phyloP scores from a whole-genome alignment of 495 filamentous ascomycete species.

The Hypoxylon lienhwacheense region DNA sequence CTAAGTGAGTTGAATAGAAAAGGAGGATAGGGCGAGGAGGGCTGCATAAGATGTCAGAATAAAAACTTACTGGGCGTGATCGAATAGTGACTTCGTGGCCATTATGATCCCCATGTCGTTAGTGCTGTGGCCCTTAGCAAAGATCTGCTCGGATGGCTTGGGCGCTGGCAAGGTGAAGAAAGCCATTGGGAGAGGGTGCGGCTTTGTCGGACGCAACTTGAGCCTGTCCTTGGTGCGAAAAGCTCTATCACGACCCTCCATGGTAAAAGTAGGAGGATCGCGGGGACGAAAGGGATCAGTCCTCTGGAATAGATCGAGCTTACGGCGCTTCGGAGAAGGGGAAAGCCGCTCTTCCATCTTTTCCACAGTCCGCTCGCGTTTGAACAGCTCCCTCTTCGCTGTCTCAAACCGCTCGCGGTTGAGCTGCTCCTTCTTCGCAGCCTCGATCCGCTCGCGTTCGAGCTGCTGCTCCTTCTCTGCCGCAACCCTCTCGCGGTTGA shows the following conservation, averaged over 20 bases:
- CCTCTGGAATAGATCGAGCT: slow-evolving; percentile 6
- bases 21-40: background rate
- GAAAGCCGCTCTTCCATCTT: background rate
- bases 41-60: background rate
- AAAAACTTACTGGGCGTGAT: slow-evolving; percentile 20
- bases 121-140: slow-evolving; percentile 6
- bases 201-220: background rate
- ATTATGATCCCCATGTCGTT: slow-evolving; percentile 9
- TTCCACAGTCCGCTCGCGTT: background rate
- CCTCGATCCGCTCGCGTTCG: too few species aligned
- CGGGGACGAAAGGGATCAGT: slow-evolving; percentile 19
- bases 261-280: slow-evolving; percentile 6
- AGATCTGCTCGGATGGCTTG: background rate
- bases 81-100: slow-evolving; percentile 10
- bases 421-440: too few species aligned
- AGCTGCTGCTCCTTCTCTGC: too few species aligned
- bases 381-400: too few species aligned
- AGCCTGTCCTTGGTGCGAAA: background rate
- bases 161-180: slow-evolving; percentile 10
- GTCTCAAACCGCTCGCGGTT: too few species aligned
- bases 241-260: background rate
- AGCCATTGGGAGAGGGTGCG: slow-evolving; percentile 1
- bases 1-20: background rate
- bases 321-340: slow-evolving; percentile 4
- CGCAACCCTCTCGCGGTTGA: too few species aligned